Conservation (phyloP, 345 rosid genomes). For the Acer yangbiense region DNA sequence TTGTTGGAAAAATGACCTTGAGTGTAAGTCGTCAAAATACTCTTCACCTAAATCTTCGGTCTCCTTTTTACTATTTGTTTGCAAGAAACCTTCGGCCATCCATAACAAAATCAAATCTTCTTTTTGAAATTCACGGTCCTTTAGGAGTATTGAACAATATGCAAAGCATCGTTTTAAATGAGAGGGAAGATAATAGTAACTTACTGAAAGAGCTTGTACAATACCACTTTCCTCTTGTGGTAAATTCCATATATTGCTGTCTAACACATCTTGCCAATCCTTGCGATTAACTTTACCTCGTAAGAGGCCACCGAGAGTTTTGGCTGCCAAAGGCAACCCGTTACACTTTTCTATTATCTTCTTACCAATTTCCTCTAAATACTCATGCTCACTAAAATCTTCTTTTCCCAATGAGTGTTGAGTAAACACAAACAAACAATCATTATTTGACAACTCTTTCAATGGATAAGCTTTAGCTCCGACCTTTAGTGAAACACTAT, state of each 20-base stretch:
- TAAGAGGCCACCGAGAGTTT: background rate
- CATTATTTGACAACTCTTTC: background rate
- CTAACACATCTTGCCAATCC: background rate
- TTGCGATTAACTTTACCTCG: background rate
- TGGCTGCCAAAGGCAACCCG: background rate
- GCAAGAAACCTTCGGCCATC: slow-evolving; percentile 17
- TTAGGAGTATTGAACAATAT: slow-evolving; percentile 12
- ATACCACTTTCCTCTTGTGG: background rate
- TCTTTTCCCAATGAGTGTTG: background rate
- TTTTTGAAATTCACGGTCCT: background rate
- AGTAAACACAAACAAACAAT: background rate
- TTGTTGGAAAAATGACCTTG: too few species aligned
- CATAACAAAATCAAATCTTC: slow-evolving; percentile 11
- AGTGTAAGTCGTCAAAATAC: too few species aligned
- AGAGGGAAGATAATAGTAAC: background rate
- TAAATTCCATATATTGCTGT: background rate
- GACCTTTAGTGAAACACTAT: background rate
- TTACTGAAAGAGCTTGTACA: background rate
- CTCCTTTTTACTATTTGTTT: too few species aligned
- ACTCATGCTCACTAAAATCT: background rate
- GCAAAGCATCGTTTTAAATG: slow-evolving; percentile 14
- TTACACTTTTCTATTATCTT: background rate
- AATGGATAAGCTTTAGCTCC: fast-evolving
- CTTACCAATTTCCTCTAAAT: background rate
- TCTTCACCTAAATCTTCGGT: background rate